Evolutionary conservation across 805 yeast genomes (phyloP).

Genomic region (Lipomyces kockii): DNA sequence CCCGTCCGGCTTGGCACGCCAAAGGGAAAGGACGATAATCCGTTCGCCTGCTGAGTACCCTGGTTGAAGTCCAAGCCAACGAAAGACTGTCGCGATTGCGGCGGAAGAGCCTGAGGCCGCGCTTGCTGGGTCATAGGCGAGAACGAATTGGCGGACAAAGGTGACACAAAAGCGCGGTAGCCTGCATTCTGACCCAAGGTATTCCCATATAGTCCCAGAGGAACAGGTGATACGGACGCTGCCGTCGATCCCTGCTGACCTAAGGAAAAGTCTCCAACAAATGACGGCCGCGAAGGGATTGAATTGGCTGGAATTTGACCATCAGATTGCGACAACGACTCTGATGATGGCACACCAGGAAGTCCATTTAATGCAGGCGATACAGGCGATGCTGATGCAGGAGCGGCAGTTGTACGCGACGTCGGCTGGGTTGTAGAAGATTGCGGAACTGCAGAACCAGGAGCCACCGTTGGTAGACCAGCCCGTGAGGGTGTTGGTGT

Average conservation of each 20-base stretch:
- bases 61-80: constrained; percentile 15
- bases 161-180: constrained; percentile 25
- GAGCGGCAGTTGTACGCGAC: background rate
- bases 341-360: background rate
- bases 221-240: background rate
- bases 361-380: constrained; percentile 8
- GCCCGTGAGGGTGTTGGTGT: background rate
- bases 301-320: background rate
- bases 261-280: constrained; percentile 10
- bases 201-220: constrained; percentile 5
- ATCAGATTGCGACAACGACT: constrained; percentile 6
- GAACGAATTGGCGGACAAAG: constrained; percentile 18
- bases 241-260: background rate
- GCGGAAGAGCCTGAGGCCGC: constrained; percentile 8
- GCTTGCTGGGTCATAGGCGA: constrained; percentile 9
- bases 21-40: constrained; percentile 18
- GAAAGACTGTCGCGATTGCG: constrained; percentile 13
- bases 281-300: constrained; percentile 5
- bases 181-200: constrained; percentile 7
- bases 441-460: constrained; percentile 4
- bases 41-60: background rate
- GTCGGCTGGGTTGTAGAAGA: background rate
- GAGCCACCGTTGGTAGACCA: background rate
- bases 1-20: constrained; percentile 12
- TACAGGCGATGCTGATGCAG: constrained; percentile 6